Evolutionary conservation across 2,329 filamentous ascomycete species (phyloP).

Genomic region (Diplodia mutila): DNA sequence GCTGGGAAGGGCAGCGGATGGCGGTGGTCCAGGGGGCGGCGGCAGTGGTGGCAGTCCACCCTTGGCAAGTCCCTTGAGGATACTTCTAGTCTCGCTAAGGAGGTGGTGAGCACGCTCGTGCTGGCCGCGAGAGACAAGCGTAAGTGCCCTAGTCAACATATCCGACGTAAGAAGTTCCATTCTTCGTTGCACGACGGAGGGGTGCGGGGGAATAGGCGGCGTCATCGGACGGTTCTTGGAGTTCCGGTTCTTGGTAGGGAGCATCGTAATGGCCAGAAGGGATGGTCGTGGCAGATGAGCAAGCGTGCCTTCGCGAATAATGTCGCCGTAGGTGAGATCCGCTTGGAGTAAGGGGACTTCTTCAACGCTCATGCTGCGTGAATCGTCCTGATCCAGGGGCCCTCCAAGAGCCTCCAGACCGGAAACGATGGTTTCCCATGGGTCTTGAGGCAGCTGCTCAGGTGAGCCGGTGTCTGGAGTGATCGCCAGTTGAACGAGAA

Average conservation of each 20-base stretch:
- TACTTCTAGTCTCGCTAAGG: constrained; percentile 89
- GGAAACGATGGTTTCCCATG: constrained; percentile 97
- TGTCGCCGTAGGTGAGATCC: constrained; percentile 90
- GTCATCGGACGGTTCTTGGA: constrained; percentile 54
- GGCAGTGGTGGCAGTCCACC: constrained; percentile 90
- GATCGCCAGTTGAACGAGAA: constrained; percentile 92
- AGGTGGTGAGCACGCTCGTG: constrained; percentile 93
- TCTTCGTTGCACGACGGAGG: constrained; percentile 89
- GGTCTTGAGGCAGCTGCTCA: constrained; percentile 86
- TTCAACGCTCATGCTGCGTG: constrained; percentile 82
- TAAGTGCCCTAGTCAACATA: constrained; percentile 92
- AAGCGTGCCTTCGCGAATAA: constrained; percentile 83
- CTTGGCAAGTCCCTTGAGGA: constrained; percentile 93
- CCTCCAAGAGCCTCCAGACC: constrained; percentile 92
- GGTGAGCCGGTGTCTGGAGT: constrained; percentile 80
- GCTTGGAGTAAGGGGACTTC: constrained; percentile 95
- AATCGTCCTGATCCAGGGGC: constrained; percentile 81
- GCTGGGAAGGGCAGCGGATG: constrained; percentile 44
- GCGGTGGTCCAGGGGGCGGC: constrained; percentile 51
- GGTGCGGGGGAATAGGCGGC: constrained; percentile 91
- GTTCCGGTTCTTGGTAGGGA: constrained; percentile 64
- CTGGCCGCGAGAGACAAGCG: constrained; percentile 86
- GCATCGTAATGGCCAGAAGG: constrained; percentile 91
- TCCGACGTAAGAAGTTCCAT: constrained; percentile 98
- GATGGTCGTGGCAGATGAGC: constrained; percentile 88